Conservation (phyloP, 1,284 basidiomycete species). For the Ustilago tritici region DNA sequence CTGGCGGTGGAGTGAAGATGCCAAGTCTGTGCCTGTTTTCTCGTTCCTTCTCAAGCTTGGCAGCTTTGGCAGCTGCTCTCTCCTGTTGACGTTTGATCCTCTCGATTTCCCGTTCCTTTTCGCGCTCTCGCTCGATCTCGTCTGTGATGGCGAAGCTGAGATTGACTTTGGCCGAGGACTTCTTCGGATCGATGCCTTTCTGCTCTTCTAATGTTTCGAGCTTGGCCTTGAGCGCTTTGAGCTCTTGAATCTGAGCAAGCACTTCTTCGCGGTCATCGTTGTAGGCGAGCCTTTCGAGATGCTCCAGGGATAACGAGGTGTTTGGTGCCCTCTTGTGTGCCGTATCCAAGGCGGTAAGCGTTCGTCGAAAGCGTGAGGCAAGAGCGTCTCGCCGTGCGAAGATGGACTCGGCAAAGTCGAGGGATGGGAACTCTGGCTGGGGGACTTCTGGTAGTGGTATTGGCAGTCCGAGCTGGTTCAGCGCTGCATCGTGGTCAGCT, state of each 20-base stretch:
- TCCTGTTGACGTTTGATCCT: conserved; percentile 50
- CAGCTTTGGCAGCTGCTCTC: conserved; percentile 42
- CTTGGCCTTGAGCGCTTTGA: conserved; percentile 51
- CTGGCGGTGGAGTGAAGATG: conserved; percentile 41
- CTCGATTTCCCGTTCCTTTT: conserved; percentile 44
- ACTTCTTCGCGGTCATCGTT: conserved; percentile 55
- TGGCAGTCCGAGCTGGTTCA: conserved; percentile 42
- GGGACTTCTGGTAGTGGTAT: conserved; percentile 25
- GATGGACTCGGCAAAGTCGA: conserved; percentile 43
- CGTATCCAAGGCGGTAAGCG: conserved; percentile 44
- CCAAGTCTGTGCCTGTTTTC: conserved; percentile 39
- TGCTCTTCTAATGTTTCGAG: conserved; percentile 52
- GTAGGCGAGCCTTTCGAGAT: conserved; percentile 60
- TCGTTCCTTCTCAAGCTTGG: conserved; percentile 47
- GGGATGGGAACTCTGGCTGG: conserved; percentile 46
- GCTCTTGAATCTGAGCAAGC: conserved; percentile 51
- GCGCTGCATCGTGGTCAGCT: not conserved
- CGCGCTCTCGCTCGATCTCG: conserved; percentile 50
- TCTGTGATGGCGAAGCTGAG: conserved; percentile 50
- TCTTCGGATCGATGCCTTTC: conserved; percentile 16
- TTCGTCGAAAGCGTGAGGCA: conserved; percentile 35
- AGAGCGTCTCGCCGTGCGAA: conserved; percentile 45
- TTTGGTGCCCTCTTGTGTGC: conserved; percentile 47
- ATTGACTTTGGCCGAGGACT: conserved; percentile 34
- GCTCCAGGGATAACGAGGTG: conserved; percentile 46